A percentile compares a stretch with the other conserved stretches of the same genome.
These are phyloP conservation scores for Venustampulla echinocandica DNA, from an alignment of 495 filamentous ascomycete genomes.

Conservation along the genomic window DNA sequence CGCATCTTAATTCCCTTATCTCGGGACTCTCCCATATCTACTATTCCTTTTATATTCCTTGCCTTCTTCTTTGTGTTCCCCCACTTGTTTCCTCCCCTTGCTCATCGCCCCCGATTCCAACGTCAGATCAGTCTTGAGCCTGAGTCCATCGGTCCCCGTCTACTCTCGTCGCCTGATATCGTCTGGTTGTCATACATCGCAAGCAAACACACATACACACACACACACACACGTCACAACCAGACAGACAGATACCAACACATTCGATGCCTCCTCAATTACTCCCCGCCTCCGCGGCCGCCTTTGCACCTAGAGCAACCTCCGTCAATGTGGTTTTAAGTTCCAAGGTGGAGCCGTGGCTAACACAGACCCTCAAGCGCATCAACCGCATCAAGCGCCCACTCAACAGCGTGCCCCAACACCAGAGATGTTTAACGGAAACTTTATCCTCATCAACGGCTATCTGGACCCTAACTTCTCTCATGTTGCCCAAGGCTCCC, in stretches of 20 bases:
- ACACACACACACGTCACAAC: too few relatives aligned
- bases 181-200: too few relatives aligned
- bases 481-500: slow-evolving; percentile 89
- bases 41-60: slow-evolving; percentile 30
- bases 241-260: too few relatives aligned
- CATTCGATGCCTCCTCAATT: slow-evolving; percentile 75
- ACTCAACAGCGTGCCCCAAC: slow-evolving; percentile 93
- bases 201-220: too few relatives aligned
- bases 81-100: slow-evolving; percentile 16
- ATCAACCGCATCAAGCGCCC: slow-evolving; percentile 97
- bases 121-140: too few relatives aligned
- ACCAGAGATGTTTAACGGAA: slow-evolving; percentile 94
- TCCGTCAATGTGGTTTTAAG: slow-evolving; percentile 94
- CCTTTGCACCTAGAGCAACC: slow-evolving; percentile 84
- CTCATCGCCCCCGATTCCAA: slow-evolving; percentile 14
- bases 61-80: slow-evolving; percentile 22
- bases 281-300: slow-evolving; percentile 88
- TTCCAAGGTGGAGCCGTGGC: slow-evolving; percentile 92
- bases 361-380: slow-evolving; percentile 93
- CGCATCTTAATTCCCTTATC: slow-evolving; percentile 50
- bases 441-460: slow-evolving; percentile 84
- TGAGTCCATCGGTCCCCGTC: too few relatives aligned
- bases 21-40: slow-evolving; percentile 45
- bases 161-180: too few relatives aligned
- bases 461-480: slow-evolving; percentile 90